Conservation (phyloP, 371 early-diverging fungal species). For the Apophysomyces trapeziformis region DNA sequence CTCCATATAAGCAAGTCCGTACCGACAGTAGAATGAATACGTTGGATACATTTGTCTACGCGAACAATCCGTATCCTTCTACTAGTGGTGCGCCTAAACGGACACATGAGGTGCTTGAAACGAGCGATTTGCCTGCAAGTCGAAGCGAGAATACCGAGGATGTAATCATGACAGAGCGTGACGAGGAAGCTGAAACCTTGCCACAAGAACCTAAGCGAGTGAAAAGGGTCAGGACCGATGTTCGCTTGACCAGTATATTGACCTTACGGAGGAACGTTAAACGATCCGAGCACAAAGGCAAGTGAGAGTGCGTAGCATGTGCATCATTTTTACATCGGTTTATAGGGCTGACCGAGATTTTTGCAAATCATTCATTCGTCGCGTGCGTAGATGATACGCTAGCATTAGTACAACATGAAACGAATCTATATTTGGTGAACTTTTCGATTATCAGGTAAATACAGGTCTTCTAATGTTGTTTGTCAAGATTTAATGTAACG, state of each 20-base stretch:
- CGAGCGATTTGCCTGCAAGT: conserved; percentile 4
- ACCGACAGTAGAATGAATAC: conserved; percentile 76
- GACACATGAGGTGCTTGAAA: conserved; percentile 1
- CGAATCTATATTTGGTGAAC: conserved; percentile 82
- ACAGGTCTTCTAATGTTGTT: too few species aligned
- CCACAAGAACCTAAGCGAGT: conserved; percentile 15
- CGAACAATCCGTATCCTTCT: not conserved
- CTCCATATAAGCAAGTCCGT: conserved; percentile 75
- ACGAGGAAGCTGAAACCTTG: conserved; percentile 12
- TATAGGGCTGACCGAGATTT: conserved; percentile 69
- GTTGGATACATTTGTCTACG: conserved; percentile 62
- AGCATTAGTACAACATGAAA: conserved; percentile 83
- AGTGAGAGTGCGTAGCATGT: not conserved
- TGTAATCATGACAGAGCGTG: conserved; percentile 9
- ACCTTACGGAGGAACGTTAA: conserved; percentile 76
- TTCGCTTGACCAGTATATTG: conserved; percentile 76
- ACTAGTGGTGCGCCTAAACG: conserved; percentile 14
- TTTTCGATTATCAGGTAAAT: conserved; percentile 69
- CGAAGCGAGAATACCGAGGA: conserved; percentile 9
- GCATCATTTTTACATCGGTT: not conserved
- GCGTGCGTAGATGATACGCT: conserved; percentile 80
- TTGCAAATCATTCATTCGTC: conserved; percentile 85
- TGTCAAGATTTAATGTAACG: not conserved
- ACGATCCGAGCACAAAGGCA: conserved; percentile 63
- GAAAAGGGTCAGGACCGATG: conserved; percentile 58